Percentiles rank a stretch among this genome's conserved stretches.
Evolutionary conservation across 768 basidiomycete genomes (phyloP).

Genomic region (Lyophyllum shimeji): DNA sequence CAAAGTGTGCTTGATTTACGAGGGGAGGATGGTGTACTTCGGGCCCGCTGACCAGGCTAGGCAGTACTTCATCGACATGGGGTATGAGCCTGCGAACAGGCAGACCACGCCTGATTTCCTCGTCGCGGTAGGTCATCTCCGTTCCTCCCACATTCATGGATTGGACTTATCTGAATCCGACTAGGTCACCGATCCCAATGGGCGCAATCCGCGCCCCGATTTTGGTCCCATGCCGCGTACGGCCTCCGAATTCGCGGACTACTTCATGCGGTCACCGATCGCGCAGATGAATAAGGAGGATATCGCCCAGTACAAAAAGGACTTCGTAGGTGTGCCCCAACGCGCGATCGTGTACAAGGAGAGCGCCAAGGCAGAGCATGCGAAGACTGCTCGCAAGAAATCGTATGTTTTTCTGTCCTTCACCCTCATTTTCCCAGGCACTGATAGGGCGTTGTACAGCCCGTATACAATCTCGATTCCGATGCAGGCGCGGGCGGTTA

Average conservation of each 20-base stretch:
- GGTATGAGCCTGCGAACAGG: constrained; percentile 55
- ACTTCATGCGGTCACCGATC: constrained; percentile 32
- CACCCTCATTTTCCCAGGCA: not conserved
- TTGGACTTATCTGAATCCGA: not conserved
- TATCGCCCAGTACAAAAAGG: constrained; percentile 44
- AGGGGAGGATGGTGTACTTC: constrained; percentile 73
- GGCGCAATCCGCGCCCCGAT: constrained; percentile 42
- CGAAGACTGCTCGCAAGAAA: constrained; percentile 38
- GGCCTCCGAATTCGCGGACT: constrained; percentile 43
- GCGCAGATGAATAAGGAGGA: constrained; percentile 40
- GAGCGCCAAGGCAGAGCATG: constrained; percentile 52
- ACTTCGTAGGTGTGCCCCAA: constrained; percentile 44
- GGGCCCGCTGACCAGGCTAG: constrained; percentile 65
- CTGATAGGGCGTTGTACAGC: constrained; percentile 18
- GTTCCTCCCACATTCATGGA: not conserved
- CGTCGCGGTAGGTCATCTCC: constrained; percentile 40
- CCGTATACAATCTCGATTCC: constrained; percentile 35
- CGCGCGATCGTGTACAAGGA: constrained; percentile 38
- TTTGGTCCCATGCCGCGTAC: constrained; percentile 38
- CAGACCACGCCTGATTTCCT: constrained; percentile 70
- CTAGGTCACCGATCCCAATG: constrained; percentile 52
- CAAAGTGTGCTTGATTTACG: constrained; percentile 79
- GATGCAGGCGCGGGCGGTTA: constrained; percentile 38
- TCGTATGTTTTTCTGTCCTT: constrained; percentile 21
- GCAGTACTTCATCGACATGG: constrained; percentile 72